Evolutionary conservation across 805 yeast genomes (phyloP).

Genomic region (Candida coleopterorum): DNA sequence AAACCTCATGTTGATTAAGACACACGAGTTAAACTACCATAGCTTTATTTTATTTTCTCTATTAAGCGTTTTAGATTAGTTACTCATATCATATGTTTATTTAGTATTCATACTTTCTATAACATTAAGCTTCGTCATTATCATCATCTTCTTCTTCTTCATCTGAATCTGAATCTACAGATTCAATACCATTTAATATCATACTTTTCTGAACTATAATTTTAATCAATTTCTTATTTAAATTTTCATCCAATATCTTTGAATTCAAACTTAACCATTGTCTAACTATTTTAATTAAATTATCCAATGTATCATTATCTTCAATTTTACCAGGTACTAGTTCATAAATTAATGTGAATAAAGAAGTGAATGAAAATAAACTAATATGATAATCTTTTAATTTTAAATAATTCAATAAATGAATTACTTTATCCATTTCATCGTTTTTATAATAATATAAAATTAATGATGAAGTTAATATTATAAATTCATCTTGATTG

Average conservation of each 20-base stretch:
- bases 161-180: slow-evolving; percentile 8
- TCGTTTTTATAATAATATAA: slow-evolving; percentile 17
- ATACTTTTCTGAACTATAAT: slow-evolving; percentile 29
- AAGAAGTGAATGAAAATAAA: slow-evolving; percentile 28
- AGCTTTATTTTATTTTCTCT: no score
- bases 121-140: no score
- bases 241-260: slow-evolving; percentile 5
- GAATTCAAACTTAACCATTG: slow-evolving; percentile 25
- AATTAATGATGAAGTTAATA: slow-evolving; percentile 23
- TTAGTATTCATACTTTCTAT: no score
- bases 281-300: slow-evolving; percentile 20
- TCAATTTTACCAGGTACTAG: slow-evolving; percentile 16
- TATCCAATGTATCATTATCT: slow-evolving; percentile 22
- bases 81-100: no score
- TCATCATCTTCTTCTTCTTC: neutral
- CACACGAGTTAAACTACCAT: no score
- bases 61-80: no score
- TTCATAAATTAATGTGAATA: slow-evolving; percentile 19
- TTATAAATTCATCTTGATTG: slow-evolving; percentile 30
- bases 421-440: slow-evolving; percentile 15
- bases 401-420: slow-evolving; percentile 22
- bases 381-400: slow-evolving; percentile 17
- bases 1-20: no score
- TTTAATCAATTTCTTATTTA: slow-evolving; percentile 20
- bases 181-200: slow-evolving; percentile 24